Evolutionary conservation across 345 rosid genomes (phyloP), one percentile per base, ranked within the genome.

Genomic region (Zanthoxylum bungeanum): DNA sequence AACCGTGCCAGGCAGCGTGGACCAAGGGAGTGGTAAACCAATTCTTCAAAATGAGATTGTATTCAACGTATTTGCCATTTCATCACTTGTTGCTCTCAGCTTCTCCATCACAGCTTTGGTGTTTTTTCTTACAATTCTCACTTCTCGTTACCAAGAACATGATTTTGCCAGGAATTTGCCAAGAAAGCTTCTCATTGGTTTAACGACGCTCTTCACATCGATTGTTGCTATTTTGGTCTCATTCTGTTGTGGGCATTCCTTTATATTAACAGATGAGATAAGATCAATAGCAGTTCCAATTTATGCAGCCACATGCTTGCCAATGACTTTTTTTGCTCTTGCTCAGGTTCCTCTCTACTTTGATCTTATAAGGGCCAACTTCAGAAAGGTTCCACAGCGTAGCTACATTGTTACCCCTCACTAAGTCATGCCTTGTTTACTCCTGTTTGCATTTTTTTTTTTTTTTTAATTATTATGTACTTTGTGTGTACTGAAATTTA

Each of bases 201-300:
- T 77, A 30, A 61, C 72, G 1, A 59, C 57, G 0, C 75, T 77
- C 40, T 77, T 78, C 36, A 61, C 58, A 9, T 74, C 84, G 1
- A 70, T 80, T 25, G 70, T 42, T 28, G 52, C 71, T n/a, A 62
- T 80, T 7, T 30, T 74, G 56, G 37, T 66, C 39, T 73, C 76
- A 7, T 77, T 80, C 40, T 77, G 78, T 28, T 62, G 76, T 0
- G 75, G 76, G 27, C 81, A 80, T 66, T 70, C 44, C 49, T 74
- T 77, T 16, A 46, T 76, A 3, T 67, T 80, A 9, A 25, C 27
- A 30, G 51, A 70, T 7, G 40, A 34, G 4, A 5, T 77, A 9
- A 80, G 57, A 31, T 5, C 5, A 0, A 53, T 49, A 2, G 46
- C 61, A 1, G 59, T 31, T 16, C 78, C 79, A 0, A 71, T 80